Base-by-base conservation (phyloP, 2,329 filamentous ascomycete species). In the Leptographium lundbergii region DNA sequence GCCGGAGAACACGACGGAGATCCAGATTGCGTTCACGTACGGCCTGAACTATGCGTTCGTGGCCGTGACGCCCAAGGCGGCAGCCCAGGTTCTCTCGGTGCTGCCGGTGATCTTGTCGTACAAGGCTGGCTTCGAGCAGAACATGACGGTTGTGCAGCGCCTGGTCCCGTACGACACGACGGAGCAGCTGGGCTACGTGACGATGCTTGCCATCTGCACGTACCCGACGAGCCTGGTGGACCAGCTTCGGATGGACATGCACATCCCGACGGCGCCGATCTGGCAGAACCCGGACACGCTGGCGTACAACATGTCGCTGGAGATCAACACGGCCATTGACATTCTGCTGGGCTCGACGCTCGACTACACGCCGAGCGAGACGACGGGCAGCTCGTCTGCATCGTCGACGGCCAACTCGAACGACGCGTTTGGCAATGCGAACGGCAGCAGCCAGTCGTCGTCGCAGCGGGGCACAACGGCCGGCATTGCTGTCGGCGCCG, bases 11-110 rank as follows among this genome's bases (percentile, higher is more conserved):
- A 84, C 81, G 0, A 84, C 82, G 4, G 73, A 88, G 65, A 86
- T 96, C 65, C 90, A 96, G 69, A 80, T 97, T 63, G 94, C 88
- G 39, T 96, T 97, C 79, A 76, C 82, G 57, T 87, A 84, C 67
- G 81, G 82, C 1, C 79, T 95, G 65, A 92, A 95, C 74, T 99
- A 94, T 71, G 75, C 81, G 10, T 96, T 95, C 68, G 88, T 97
- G 32, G 85, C 87, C 13, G 76, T 75, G 25, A 84, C 87, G 62
- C 77, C 83, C 17, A 78, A 86, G 63, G 88, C 91, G 22, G 87
- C 89, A 6, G 83, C 83, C 47, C 92, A 97, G 72, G 89, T 99
- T 67, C 95, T 96, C 75, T 74, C 81, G 57, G 88, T 82, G 64
- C 76, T 96, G 4, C 91, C 91, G 0, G 66, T 77, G 57, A 89